These are phyloP conservation scores for Fusarium bactridioides DNA, from an alignment of 2,329 filamentous ascomycete species.

Conservation along the genomic window DNA sequence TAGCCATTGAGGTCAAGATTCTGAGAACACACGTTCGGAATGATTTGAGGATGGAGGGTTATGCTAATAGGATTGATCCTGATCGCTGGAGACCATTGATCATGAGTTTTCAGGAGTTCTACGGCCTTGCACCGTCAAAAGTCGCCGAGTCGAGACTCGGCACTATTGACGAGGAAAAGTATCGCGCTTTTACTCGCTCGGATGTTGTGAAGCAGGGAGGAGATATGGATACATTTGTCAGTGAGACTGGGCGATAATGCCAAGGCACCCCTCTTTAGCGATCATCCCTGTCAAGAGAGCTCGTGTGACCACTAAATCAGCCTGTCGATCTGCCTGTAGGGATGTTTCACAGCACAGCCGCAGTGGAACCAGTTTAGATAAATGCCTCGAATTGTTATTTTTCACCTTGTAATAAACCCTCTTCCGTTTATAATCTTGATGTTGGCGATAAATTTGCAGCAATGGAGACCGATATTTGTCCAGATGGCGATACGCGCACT, in stretches of 20 bases:
- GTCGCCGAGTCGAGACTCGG: neutral
- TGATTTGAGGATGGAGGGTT: neutral
- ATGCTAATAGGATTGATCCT: neutral
- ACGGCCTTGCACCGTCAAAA: neutral
- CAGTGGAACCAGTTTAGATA: neutral
- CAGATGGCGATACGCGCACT: neutral
- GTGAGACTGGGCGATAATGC: neutral
- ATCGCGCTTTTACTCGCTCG: neutral
- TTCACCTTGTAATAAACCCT: too few relatives aligned
- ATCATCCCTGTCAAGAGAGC: neutral
- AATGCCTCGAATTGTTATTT: neutral
- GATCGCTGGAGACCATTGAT: neutral
- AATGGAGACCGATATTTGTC: neutral
- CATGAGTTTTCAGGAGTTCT: neutral
- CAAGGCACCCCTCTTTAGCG: neutral
- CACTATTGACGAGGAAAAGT: neutral
- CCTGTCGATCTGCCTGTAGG: neutral
- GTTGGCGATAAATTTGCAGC: accelerated
- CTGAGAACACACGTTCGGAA: neutral
- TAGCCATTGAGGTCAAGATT: neutral
- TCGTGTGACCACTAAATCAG: neutral
- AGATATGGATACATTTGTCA: neutral
- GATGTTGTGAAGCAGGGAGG: neutral
- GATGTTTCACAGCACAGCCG: neutral
- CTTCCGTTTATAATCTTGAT: too few relatives aligned